Evolutionary conservation across 2,329 filamentous ascomycete genomes (phyloP), one percentile per base, ranked within the genome.

Genomic region (Botrytis fragariae): DNA sequence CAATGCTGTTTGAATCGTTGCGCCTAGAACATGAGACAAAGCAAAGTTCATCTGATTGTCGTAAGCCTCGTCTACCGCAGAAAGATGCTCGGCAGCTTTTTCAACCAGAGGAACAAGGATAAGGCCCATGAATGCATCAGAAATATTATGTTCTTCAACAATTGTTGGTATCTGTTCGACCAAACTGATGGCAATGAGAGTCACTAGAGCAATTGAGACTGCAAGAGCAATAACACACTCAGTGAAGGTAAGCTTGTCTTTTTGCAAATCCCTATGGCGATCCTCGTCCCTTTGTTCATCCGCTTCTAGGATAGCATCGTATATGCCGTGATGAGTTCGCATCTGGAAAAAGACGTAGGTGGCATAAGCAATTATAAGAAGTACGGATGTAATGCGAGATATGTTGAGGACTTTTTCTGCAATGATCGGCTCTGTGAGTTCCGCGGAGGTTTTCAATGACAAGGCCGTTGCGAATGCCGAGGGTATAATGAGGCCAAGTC

Each of bases 1-100:
- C 39, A 97, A 87, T 1, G 94, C 93, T 0, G 95, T 98, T 83
- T 97, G 95, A 73, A 97, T 91, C 0, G 93, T 95, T 4, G 94
- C 91, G 51, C 93, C 94, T 29, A 78, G 76, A 32, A 79, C 77
- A 72, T 79, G 77, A 6, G 77, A 76, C n/a, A 78, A 68, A 6
- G 77, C 77, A 14, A 77, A 75, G 44, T 78, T 78, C 77, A 95
- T 94, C 80, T 92, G 90, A 80, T 93, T 89, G 78, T 93, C 92
- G 86, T 90, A 95, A 37, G 93, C 93, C 85, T 97, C 93, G 78
- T 96, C 93, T 74, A 97, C 86, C 60, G 93, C 92, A 2, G 92
- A 95, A 64, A 97, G 84, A 82, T 97, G 93, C 82, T 97, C 93
- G 20, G 93, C 93, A 4, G 92, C 91, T 82, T 97, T 97, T 80